Conservation (phyloP, 306 rosid genomes). For the Malus sylvestris region DNA sequence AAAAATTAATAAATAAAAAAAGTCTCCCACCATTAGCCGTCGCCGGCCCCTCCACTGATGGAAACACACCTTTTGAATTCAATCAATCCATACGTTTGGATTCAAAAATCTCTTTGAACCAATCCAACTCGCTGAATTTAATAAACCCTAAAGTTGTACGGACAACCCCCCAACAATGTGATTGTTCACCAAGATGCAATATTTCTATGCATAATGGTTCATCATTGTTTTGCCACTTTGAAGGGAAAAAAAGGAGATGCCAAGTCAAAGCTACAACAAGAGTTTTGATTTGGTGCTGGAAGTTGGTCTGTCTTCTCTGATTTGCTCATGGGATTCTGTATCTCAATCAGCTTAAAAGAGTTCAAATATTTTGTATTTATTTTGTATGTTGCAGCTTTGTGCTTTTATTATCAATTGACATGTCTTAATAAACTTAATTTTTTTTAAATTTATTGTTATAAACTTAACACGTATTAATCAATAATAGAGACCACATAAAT, state of each 20-base stretch:
- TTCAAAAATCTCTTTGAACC: background rate
- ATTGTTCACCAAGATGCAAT: background rate
- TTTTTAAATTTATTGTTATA: too few species aligned
- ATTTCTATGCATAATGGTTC: background rate
- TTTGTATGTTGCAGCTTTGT: too few species aligned
- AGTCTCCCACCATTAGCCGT: background rate
- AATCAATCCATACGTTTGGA: background rate
- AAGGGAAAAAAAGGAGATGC: background rate
- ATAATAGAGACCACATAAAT: too few species aligned
- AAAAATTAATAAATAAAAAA: background rate
- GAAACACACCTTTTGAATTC: background rate
- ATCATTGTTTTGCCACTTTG: background rate
- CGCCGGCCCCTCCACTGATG: background rate
- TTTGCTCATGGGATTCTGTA: conserved; percentile 13
- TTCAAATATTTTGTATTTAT: too few species aligned
- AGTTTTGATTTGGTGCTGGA: background rate
- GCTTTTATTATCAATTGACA: too few species aligned
- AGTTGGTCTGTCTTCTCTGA: background rate
- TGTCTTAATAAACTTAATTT: too few species aligned
- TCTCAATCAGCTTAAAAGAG: background rate
- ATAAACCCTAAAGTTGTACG: background rate
- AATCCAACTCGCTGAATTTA: background rate
- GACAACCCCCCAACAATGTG: background rate
- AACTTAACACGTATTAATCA: too few species aligned
- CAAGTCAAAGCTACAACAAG: background rate